Evolutionary conservation across 495 filamentous ascomycete genomes (phyloP).

Genomic region (Xylona heveae): DNA sequence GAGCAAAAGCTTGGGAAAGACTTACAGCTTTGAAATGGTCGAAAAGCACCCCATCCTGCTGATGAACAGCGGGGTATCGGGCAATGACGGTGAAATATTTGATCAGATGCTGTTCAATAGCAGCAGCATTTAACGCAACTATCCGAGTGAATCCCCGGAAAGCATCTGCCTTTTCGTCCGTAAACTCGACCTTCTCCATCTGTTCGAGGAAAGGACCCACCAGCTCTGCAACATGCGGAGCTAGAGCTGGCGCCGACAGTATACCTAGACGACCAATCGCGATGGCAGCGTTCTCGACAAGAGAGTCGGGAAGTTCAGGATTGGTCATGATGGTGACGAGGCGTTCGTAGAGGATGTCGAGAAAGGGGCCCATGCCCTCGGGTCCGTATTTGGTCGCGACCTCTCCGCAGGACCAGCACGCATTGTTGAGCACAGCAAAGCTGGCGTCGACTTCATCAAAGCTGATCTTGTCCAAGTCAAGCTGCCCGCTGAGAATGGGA

Average conservation of each 20-base stretch:
- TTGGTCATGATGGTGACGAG: slow-evolving; percentile 61
- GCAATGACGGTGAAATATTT: slow-evolving; percentile 77
- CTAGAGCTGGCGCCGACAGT: slow-evolving; percentile 53
- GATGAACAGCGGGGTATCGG: no score
- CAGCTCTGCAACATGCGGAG: slow-evolving; percentile 61
- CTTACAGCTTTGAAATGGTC: no score
- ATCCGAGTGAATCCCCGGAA: slow-evolving; percentile 75
- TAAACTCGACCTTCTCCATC: slow-evolving; percentile 67
- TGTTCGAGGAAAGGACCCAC: slow-evolving; percentile 62
- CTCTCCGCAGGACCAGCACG: slow-evolving; percentile 93
- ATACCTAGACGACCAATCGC: slow-evolving; percentile 78
- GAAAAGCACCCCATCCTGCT: no score
- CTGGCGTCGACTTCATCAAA: slow-evolving; percentile 54
- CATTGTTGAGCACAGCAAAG: slow-evolving; percentile 91
- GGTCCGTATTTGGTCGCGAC: slow-evolving; percentile 66
- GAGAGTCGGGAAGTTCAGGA: slow-evolving; percentile 66
- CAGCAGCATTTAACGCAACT: slow-evolving; percentile 70
- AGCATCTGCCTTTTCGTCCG: slow-evolving; percentile 86
- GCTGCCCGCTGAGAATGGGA: slow-evolving; percentile 61
- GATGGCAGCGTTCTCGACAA: slow-evolving; percentile 89
- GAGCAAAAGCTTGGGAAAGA: no score
- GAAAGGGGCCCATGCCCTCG: slow-evolving; percentile 51
- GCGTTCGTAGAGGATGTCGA: slow-evolving; percentile 52
- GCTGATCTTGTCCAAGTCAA: slow-evolving; percentile 57
- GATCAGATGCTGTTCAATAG: slow-evolving; percentile 68